These are phyloP conservation scores for Brachypodium distachyon DNA, from an alignment of 202 grass and related monocot genomes.

Conservation along the genomic window DNA sequence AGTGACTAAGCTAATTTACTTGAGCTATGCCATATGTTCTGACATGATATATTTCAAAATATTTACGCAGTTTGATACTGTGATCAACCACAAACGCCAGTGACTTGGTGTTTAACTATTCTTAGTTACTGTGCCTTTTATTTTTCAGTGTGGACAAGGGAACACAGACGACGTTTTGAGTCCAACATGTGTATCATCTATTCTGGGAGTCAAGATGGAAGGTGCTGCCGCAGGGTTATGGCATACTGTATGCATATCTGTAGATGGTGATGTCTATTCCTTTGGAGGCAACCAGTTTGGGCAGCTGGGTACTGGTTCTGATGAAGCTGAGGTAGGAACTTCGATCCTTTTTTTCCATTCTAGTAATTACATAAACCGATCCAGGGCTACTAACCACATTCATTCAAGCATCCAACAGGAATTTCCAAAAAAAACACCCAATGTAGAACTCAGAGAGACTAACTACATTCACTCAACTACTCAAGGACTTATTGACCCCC, in stretches of 20 bases:
- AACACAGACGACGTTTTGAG: constrained; percentile 87
- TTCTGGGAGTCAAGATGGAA: constrained; percentile 84
- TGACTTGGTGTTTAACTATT: neutral
- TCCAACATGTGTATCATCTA: constrained; percentile 85
- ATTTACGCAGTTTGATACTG: neutral
- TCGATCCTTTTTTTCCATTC: neutral
- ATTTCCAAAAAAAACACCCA: neutral
- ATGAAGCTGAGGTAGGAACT: constrained; percentile 81
- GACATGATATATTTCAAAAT: neutral
- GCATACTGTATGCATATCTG: constrained; percentile 88
- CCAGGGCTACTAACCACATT: neutral
- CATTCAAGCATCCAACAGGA: too few relatives aligned
- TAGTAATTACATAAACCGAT: neutral
- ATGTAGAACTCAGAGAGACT: neutral
- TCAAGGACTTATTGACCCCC: neutral
- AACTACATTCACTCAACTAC: neutral
- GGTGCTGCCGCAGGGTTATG: constrained; percentile 82
- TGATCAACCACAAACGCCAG: neutral
- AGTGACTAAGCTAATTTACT: neutral
- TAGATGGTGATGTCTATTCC: constrained; percentile 88
- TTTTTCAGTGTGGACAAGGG: constrained; percentile 85
- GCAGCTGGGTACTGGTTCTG: constrained; percentile 95
- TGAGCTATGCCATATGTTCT: constrained; percentile 5
- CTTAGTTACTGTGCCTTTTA: constrained; percentile 14
- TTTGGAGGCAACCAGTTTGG: constrained; percentile 98